phyloP scores from a whole-genome alignment of 73 alveolate genomes.

The Stentor coeruleus region DNA sequence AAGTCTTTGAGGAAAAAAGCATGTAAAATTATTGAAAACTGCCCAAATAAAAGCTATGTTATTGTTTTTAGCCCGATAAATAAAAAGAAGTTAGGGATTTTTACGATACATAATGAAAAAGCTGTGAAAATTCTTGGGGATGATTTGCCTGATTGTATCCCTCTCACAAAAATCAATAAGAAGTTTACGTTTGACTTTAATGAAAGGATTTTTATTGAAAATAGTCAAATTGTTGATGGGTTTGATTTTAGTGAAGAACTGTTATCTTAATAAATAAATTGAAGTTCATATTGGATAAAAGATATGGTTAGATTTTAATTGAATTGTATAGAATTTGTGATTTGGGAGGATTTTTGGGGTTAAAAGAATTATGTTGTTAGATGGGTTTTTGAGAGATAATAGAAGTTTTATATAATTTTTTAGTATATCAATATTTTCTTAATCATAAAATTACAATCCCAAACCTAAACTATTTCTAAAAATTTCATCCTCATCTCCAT shows the following conservation, averaged over 20 bases:
- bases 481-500: too few species aligned
- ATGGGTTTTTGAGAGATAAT: too few species aligned
- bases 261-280: background rate
- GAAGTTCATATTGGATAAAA: too few species aligned
- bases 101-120: background rate
- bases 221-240: background rate
- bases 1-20: background rate
- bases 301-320: background rate
- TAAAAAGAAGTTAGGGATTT: background rate
- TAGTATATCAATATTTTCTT: too few species aligned
- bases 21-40: background rate
- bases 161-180: background rate
- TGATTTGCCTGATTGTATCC: background rate
- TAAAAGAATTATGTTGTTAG: too few species aligned
- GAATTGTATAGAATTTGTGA: background rate
- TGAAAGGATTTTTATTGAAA: background rate
- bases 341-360: too few species aligned
- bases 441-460: too few species aligned
- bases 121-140: background rate
- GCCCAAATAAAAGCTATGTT: background rate
- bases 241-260: slow-evolving; percentile 1
- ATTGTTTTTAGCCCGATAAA: background rate
- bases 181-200: background rate
- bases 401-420: too few species aligned
- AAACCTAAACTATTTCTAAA: too few species aligned